A percentile compares a stretch with the other conserved stretches of the same genome.
These are phyloP conservation scores for Coccomyxa sp. DNA, from an alignment of 139 green algal genomes.

Conservation along the genomic window DNA sequence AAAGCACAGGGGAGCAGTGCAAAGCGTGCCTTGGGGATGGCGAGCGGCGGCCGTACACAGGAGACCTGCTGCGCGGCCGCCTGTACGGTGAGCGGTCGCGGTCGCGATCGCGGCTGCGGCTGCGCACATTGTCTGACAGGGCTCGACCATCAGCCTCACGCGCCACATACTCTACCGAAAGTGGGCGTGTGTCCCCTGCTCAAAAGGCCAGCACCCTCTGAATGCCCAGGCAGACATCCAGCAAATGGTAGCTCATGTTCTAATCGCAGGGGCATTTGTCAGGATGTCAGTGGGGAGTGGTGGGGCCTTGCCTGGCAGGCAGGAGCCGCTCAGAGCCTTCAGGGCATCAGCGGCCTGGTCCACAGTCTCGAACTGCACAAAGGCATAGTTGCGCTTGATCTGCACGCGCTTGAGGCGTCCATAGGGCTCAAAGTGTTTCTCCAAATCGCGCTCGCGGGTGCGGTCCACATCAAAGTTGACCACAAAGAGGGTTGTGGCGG, in stretches of 20 bases:
- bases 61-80: neutral
- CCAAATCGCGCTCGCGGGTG: slow-evolving; percentile 59
- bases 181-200: slow-evolving; percentile 17
- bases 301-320: slow-evolving; percentile 1
- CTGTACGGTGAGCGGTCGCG: neutral
- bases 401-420: slow-evolving; percentile 31
- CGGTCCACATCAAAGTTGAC: slow-evolving; percentile 63
- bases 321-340: neutral
- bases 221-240: too few species aligned
- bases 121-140: neutral
- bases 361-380: slow-evolving; percentile 25
- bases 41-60: neutral
- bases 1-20: too few species aligned
- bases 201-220: too few species aligned
- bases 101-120: neutral
- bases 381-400: slow-evolving; percentile 35
- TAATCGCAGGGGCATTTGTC: too few species aligned
- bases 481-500: slow-evolving; percentile 78
- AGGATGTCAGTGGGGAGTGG: too few species aligned
- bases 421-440: slow-evolving; percentile 59
- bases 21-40: neutral
- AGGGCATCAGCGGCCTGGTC: slow-evolving; percentile 14
- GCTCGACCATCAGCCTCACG: slow-evolving; percentile 7
- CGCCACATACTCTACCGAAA: slow-evolving; percentile 63
- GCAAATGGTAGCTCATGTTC: too few species aligned